A percentile compares a stretch with the other conserved stretches of the same genome.
Evolutionary conservation across 768 basidiomycete species (phyloP).

Genomic region (Podaxis sp.): DNA sequence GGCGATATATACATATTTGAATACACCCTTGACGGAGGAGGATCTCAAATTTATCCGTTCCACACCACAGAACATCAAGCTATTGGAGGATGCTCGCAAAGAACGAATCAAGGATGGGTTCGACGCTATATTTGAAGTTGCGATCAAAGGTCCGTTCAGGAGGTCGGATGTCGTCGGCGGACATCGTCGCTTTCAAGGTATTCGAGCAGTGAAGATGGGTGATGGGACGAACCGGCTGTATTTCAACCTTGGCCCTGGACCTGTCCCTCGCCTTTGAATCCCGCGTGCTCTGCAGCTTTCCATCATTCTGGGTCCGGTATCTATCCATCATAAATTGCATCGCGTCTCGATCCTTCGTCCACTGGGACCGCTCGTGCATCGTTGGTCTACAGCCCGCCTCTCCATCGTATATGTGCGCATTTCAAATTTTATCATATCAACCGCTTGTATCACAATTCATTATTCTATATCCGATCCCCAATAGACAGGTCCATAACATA

Average conservation of each 20-base stretch:
- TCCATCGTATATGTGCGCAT: too few relatives aligned
- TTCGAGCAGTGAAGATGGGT: conserved; percentile 34
- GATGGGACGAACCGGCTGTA: conserved; percentile 45
- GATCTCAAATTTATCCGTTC: conserved; percentile 30
- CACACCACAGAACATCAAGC: conserved; percentile 23
- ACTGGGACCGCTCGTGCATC: too few relatives aligned
- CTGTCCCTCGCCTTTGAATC: conserved; percentile 19
- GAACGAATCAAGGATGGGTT: conserved; percentile 37
- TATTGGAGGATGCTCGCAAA: conserved; percentile 28
- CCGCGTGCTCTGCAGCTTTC: too few relatives aligned
- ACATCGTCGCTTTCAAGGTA: conserved; percentile 45
- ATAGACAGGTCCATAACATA: too few relatives aligned
- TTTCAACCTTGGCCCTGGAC: conserved; percentile 43
- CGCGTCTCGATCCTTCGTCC: too few relatives aligned
- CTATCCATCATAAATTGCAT: too few relatives aligned
- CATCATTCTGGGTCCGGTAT: too few relatives aligned
- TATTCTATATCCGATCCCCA: too few relatives aligned
- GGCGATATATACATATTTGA: conserved; percentile 51
- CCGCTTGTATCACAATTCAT: too few relatives aligned
- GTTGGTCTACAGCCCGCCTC: too few relatives aligned
- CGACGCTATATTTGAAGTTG: conserved; percentile 37
- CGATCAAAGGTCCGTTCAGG: conserved; percentile 38
- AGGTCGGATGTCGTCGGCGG: conserved; percentile 53
- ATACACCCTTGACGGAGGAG: conserved; percentile 34
- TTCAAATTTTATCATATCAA: too few relatives aligned